Evolutionary conservation across 495 filamentous ascomycete species (phyloP), one percentile per base, ranked within the genome.

Genomic region (Evernia prunastri): DNA sequence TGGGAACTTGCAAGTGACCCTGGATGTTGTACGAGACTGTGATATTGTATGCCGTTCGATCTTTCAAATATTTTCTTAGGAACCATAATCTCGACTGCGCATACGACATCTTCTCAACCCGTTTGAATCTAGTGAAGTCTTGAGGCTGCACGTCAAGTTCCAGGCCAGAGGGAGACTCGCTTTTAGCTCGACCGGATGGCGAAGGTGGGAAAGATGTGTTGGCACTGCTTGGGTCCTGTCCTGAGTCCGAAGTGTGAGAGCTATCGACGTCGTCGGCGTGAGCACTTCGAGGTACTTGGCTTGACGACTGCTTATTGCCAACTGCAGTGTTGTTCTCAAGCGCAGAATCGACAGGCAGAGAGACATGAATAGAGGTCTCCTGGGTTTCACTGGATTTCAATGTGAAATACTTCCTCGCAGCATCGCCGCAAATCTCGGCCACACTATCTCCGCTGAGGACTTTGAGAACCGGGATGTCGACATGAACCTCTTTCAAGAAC

Each of bases 391-490:
- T 31, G 23, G n/a, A 15, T 42, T 29, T 12, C 39, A 23, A 40
- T 35, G 27, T 20, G 36, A 39, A 60, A 60, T 53, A 7, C 25
- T 58, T 15, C 7, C 29, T 11, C 11, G 39, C 27, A 25, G 61
- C 51, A 25, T 40, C 53, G 20, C 11, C 4, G 54, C 51, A 58
- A 17, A 58, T 36, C 12, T 60, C 4, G 9, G 42, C 12, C 23
- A 65, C 25, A 20, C 53, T 33, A 25, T 23, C 31, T 20, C 62
- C 53, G 47, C 59, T 29, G 9, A 62, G 40, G 9, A 84, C 76
- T 71, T 81, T 82, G 58, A 83, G 75, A 4, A 84, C 79, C 3
- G 79, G 76, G 0, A 84, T 66, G 20, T 82, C 77, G 12, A 74
- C 70, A 0, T 71, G 59, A 4, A 81, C n/a, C 43, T 74, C 68